Evolutionary conservation across 495 filamentous ascomycete genomes (phyloP).

Genomic region (Staphylotrichum longicolle): DNA sequence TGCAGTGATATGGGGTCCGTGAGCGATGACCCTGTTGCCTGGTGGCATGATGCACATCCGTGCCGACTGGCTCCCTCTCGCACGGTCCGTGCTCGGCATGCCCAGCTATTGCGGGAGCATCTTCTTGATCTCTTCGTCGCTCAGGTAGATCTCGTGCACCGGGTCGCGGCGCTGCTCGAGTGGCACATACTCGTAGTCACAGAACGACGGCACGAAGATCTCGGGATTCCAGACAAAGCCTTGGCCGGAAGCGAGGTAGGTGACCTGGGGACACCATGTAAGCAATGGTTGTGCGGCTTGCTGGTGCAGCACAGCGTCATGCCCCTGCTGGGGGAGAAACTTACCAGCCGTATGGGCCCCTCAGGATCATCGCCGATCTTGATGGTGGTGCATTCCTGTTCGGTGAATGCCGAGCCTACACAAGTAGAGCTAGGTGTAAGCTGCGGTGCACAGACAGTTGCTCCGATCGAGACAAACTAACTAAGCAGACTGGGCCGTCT

Average conservation of each 20-base stretch:
- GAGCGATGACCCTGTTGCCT: too few species aligned
- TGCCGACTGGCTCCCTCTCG: background rate
- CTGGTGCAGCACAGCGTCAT: background rate
- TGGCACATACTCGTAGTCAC: slow-evolving; percentile 55
- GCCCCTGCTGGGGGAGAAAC: slow-evolving; percentile 25
- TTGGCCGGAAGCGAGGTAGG: slow-evolving; percentile 65
- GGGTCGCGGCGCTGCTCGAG: slow-evolving; percentile 66
- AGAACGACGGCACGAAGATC: slow-evolving; percentile 57
- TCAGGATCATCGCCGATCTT: slow-evolving; percentile 64
- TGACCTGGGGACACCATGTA: slow-evolving; percentile 50
- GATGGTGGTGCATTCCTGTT: slow-evolving; percentile 66
- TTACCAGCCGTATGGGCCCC: slow-evolving; percentile 60
- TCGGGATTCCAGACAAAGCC: slow-evolving; percentile 73
- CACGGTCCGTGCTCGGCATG: background rate
- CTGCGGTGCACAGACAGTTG: too few species aligned
- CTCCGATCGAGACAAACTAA: slow-evolving; percentile 21
- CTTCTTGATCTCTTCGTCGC: slow-evolving; percentile 59
- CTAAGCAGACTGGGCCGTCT: slow-evolving; percentile 56
- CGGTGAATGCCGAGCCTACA: slow-evolving; percentile 59
- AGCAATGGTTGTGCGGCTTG: slow-evolving; percentile 11
- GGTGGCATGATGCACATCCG: slow-evolving; percentile 4
- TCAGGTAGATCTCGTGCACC: slow-evolving; percentile 64
- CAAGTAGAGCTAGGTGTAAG: too few species aligned
- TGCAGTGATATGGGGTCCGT: too few species aligned
- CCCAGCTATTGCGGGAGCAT: slow-evolving; percentile 50